Evolutionary conservation across 306 rosid genomes (phyloP), one percentile per base, ranked within the genome.

Genomic region (Acacia confusa): DNA sequence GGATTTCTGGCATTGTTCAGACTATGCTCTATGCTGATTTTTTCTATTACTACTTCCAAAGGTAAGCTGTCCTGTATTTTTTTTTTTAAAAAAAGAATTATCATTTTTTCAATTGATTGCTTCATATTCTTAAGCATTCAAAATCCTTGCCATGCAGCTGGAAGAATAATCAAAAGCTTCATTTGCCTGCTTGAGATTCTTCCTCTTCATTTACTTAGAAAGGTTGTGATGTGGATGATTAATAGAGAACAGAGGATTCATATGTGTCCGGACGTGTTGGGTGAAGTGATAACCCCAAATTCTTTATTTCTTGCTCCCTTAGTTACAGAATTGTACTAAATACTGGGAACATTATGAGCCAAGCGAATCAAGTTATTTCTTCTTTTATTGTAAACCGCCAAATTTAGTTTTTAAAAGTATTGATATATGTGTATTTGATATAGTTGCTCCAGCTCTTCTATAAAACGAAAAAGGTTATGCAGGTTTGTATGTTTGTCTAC

Each of bases 1-100:
- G 98, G 98, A 77, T 91, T 38, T 81, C 98, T 20, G 96, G 98
- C 80, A 83, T 87, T 70, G 79, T 94, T 79, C 98, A 94, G 84
- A 94, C 98, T 25, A 78, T 92, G 86, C 88, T 94, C 15, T 94
- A 94, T 78, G 97, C 92, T 48, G 98, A 94, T 80, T 94, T 94
- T 90, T 94, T 94, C 90, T 94, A 94, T 75, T 94, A 94, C 83
- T 94, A 92, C 82, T 91, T 90, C 87, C 88, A 90, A 83, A 94
- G 98, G 98, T 91, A 88, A 76, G n/a, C 74, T 77, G 19, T 12
- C 82, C 52, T 27, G 17, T 71, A 24, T 69, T 58, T 70, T 69
- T 4, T 17, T 2, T 16, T 34, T n/a, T n/a, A n/a, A n/a, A n/a
- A n/a, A n/a, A n/a, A 14, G 52, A 66, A 36, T 45, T 43, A 70